Evolutionary conservation across 2,329 filamentous ascomycete species (phyloP), one percentile per base, ranked within the genome.

Genomic region (Triangularia setosa): DNA sequence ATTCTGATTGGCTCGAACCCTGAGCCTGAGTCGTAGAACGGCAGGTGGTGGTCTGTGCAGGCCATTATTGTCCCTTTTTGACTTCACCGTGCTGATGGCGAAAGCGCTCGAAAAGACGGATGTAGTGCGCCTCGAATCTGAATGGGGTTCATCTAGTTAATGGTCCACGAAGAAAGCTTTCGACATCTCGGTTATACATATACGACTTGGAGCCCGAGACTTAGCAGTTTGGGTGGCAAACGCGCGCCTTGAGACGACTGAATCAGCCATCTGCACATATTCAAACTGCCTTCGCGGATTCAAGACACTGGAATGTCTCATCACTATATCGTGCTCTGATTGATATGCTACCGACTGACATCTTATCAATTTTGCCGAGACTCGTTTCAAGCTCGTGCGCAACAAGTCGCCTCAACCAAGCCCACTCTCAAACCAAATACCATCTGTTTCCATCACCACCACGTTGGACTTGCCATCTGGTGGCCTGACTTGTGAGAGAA

Each of bases 21-120:
- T 35, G 18, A 12, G 18, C 16, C 16, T 35, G 5, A 25, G 25
- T 65, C 64, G 35, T 27, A 9, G 65, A 69, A 69, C 30, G 65
- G 67, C 59, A 67, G 18, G 64, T 65, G 63, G 57, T 65, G 67
- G 63, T 63, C 67, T 52, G 33, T 64, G 63, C 40, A 21, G 27
- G 44, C 16, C 57, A 35, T 40, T n/a, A 58, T 2, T 1, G 14
- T 40, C 30, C 11, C 28, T 58, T 33, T 27, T 57, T 35, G 7
- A 35, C 24, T 25, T 40, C 28, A 35, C n/a, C n/a, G n/a, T n/a
- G 27, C 9, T 21, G 30, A 33, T 18, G 11, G 33, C 56, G 28
- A 40, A 18, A 44, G 35, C 3, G n/a, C 35, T 5, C 35, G n/a
- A 18, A 3, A 40, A 35, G 54, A n/a, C 7, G 23, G 23, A n/a